Evolutionary conservation across 2,329 filamentous ascomycete genomes (phyloP).

Genomic region (Phyllosticta citriasiana): DNA sequence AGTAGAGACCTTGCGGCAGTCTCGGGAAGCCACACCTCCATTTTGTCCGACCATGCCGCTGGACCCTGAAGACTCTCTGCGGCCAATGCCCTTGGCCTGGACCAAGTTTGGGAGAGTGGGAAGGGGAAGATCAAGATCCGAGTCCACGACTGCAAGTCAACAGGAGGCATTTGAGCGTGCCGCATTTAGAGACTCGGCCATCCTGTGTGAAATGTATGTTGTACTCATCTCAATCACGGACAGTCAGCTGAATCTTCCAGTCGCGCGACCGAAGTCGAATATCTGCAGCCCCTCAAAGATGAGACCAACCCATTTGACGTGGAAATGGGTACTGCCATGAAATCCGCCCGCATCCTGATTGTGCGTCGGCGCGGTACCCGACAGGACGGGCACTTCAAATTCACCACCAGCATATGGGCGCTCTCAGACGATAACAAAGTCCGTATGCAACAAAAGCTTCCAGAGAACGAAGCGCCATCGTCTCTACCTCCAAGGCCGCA

Average conservation of each 20-base stretch:
- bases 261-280: slow-evolving; percentile 32
- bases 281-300: slow-evolving; percentile 27
- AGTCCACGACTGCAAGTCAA: slow-evolving; percentile 23
- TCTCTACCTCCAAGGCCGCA: not conserved
- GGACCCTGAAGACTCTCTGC: not conserved
- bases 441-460: slow-evolving; percentile 31
- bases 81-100: not conserved
- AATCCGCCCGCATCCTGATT: slow-evolving; percentile 31
- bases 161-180: slow-evolving; percentile 29
- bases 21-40: not conserved
- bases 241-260: slow-evolving; percentile 15
- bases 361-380: slow-evolving; percentile 34
- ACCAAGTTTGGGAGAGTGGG: not conserved
- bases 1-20: not conserved
- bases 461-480: not conserved
- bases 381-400: slow-evolving; percentile 24
- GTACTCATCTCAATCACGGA: not conserved
- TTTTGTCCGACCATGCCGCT: not conserved
- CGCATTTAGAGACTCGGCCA: slow-evolving; percentile 34
- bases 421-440: slow-evolving; percentile 33
- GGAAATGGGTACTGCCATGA: slow-evolving; percentile 30
- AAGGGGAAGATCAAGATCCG: not conserved
- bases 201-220: slow-evolving; percentile 35
- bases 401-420: slow-evolving; percentile 36
- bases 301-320: slow-evolving; percentile 27